Evolutionary conservation across 2,329 filamentous ascomycete genomes (phyloP).

Genomic region (Pyricularia grisea): DNA sequence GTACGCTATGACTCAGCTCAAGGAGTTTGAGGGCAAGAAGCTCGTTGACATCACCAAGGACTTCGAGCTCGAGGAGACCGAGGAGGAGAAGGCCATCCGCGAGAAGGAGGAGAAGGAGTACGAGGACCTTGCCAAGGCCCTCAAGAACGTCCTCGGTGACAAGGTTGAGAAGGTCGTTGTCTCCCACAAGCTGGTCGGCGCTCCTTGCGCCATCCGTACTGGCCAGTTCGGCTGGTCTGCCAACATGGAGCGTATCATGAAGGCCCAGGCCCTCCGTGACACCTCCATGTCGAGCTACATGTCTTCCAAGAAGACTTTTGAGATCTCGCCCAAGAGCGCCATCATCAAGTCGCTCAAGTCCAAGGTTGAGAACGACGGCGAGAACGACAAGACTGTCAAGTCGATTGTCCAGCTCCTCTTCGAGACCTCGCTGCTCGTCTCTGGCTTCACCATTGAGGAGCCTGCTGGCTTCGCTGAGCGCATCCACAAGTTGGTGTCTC

Average conservation of each 20-base stretch:
- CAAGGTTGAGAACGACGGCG: constrained; percentile 95
- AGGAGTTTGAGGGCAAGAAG: constrained; percentile 99
- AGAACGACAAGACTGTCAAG: constrained; percentile 99
- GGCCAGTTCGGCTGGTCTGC: constrained; percentile 99
- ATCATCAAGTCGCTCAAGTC: constrained; percentile 99
- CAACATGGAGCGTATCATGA: constrained; percentile 99
- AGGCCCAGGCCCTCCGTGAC: constrained; percentile 98
- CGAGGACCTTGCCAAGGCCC: constrained; percentile 85
- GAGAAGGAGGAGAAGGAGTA: constrained; percentile 98
- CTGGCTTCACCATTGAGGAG: constrained; percentile 99
- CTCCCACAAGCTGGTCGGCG: constrained; percentile 89
- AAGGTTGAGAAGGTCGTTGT: constrained; percentile 99
- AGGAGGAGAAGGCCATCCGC: constrained; percentile 95
- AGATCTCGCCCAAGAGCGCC: constrained; percentile 97
- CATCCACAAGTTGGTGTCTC: constrained; percentile 98
- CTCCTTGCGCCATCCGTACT: constrained; percentile 97
- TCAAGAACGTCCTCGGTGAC: constrained; percentile 99
- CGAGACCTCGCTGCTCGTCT: constrained; percentile 97
- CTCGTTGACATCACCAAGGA: constrained; percentile 99
- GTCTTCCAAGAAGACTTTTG: constrained; percentile 99
- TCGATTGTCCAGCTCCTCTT: constrained; percentile 97
- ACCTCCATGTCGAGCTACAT: constrained; percentile 99
- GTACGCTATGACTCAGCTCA: constrained; percentile 99
- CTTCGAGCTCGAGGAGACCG: constrained; percentile 99
- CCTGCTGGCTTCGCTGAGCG: constrained; percentile 96